A percentile compares a stretch with the other conserved stretches of the same genome.
Evolutionary conservation across 495 filamentous ascomycete genomes (phyloP).

Genomic region (Xylaria intraflava): DNA sequence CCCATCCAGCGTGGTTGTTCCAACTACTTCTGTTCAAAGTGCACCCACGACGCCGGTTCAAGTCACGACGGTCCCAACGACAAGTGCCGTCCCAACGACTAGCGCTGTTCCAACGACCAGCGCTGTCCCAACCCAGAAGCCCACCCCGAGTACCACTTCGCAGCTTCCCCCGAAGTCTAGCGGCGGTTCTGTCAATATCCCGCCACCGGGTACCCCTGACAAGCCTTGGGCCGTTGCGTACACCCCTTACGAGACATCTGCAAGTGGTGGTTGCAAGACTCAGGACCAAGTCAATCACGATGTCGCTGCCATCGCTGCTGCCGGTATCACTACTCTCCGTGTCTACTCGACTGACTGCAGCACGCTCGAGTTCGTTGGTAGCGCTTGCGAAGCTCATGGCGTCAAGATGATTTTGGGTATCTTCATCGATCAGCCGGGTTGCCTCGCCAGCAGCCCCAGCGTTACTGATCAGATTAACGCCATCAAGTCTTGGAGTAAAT

Average conservation of each 20-base stretch:
- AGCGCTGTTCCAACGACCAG: slow-evolving; percentile 11
- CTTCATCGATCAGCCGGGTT: slow-evolving; percentile 64
- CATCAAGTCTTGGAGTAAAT: slow-evolving; percentile 67
- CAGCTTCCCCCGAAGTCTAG: slow-evolving; percentile 18
- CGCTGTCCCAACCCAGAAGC: slow-evolving; percentile 15
- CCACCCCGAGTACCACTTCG: slow-evolving; percentile 17
- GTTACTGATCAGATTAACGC: slow-evolving; percentile 62
- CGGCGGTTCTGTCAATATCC: slow-evolving; percentile 8
- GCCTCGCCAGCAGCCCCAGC: slow-evolving; percentile 40
- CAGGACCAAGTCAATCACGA: slow-evolving; percentile 54
- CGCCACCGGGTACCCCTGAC: slow-evolving; percentile 29
- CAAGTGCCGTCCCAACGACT: slow-evolving; percentile 5
- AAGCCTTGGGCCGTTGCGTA: slow-evolving; percentile 85
- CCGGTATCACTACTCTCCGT: slow-evolving; percentile 77
- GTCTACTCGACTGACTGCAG: slow-evolving; percentile 90
- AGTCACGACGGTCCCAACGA: neutral
- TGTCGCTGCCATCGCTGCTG: slow-evolving; percentile 58
- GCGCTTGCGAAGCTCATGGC: slow-evolving; percentile 52
- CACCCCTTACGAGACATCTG: slow-evolving; percentile 62
- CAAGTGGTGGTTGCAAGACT: slow-evolving; percentile 59
- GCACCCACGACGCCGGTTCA: neutral
- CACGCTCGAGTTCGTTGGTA: slow-evolving; percentile 66
- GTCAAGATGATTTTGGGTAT: slow-evolving; percentile 79
- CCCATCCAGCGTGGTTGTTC: slow-evolving; percentile 23
- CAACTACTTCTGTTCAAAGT: slow-evolving; percentile 13